Conservation (phyloP, 768 basidiomycete species). For the Amanita inopinata region DNA sequence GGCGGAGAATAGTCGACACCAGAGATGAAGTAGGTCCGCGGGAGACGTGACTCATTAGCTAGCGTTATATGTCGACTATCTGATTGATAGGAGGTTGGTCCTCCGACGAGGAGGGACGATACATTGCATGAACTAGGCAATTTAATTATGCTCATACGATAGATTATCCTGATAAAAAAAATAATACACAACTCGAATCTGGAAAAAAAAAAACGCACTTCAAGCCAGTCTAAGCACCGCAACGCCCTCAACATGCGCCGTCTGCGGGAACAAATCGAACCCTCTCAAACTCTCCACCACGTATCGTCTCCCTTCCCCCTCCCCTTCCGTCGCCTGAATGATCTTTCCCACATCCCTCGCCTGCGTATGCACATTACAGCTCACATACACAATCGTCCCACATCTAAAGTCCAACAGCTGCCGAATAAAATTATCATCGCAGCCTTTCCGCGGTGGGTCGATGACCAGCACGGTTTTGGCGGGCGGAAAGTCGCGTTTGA, state of each 20-base stretch:
- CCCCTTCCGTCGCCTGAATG: constrained; percentile 31
- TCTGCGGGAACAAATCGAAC: constrained; percentile 95
- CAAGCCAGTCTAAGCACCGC: constrained; percentile 48
- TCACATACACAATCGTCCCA: constrained; percentile 75
- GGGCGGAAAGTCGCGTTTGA: constrained; percentile 51
- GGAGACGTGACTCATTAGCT: too few species aligned
- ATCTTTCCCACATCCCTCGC: constrained; percentile 81
- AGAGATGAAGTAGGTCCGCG: too few species aligned
- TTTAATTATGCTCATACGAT: too few species aligned
- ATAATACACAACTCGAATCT: too few species aligned
- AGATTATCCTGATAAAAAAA: too few species aligned
- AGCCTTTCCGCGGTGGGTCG: constrained; percentile 94
- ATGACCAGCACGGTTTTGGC: constrained; percentile 61
- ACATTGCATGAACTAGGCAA: too few species aligned
- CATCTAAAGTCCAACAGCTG: constrained; percentile 70
- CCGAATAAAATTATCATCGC: constrained; percentile 66
- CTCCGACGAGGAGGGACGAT: too few species aligned
- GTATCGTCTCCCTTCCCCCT: constrained; percentile 42
- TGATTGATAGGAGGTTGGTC: too few species aligned
- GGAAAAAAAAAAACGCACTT: background rate
- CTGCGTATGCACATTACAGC: constrained; percentile 93
- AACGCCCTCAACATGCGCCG: constrained; percentile 85
- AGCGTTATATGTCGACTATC: too few species aligned
- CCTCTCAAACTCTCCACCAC: constrained; percentile 76
- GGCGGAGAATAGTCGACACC: too few species aligned